A percentile compares a stretch with the other conserved stretches of the same genome.
These are phyloP conservation scores for Ceratocystis eucalypticola DNA, from an alignment of 2,329 filamentous ascomycete genomes.

Conservation along the genomic window DNA sequence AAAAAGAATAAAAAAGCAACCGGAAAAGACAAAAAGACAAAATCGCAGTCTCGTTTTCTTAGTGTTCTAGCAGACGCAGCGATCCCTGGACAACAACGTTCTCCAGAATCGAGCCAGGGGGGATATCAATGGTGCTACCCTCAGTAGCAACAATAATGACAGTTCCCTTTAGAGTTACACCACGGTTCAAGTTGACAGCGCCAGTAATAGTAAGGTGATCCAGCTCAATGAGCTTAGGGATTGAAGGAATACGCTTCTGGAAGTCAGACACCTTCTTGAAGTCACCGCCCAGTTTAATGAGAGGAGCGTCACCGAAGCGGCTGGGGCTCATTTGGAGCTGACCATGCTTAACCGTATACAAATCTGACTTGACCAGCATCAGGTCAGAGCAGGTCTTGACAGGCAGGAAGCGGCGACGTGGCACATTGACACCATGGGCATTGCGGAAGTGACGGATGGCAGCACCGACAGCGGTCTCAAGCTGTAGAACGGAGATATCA, in stretches of 20 bases:
- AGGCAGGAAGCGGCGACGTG: conserved; percentile 91
- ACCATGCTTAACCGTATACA: conserved; percentile 97
- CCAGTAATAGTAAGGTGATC: conserved; percentile 96
- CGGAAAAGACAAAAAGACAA: not conserved
- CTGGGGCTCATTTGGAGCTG: conserved; percentile 93
- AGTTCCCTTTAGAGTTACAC: conserved; percentile 91
- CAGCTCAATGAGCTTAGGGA: conserved; percentile 81
- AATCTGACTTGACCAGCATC: conserved; percentile 98
- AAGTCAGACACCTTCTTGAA: conserved; percentile 99
- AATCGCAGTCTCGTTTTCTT: conserved; percentile 22
- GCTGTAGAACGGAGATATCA: conserved; percentile 91
- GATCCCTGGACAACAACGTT: conserved; percentile 98
- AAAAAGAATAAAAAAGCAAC: not conserved
- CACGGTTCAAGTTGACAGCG: conserved; percentile 89
- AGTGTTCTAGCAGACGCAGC: conserved; percentile 60
- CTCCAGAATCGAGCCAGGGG: conserved; percentile 90
- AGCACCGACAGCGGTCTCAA: conserved; percentile 95
- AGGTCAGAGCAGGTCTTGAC: conserved; percentile 99
- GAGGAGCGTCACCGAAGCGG: conserved; percentile 88
- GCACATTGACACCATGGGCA: conserved; percentile 97
- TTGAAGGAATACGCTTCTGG: conserved; percentile 73
- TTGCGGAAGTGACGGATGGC: conserved; percentile 98
- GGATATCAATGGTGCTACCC: conserved; percentile 94
- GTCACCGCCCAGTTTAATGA: conserved; percentile 97
- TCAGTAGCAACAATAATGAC: conserved; percentile 98